A percentile compares a stretch with the other conserved stretches of the same genome.
These are phyloP conservation scores for Erigeron philadelphicus DNA, from an alignment of 140 eudicot species.

Conservation along the genomic window DNA sequence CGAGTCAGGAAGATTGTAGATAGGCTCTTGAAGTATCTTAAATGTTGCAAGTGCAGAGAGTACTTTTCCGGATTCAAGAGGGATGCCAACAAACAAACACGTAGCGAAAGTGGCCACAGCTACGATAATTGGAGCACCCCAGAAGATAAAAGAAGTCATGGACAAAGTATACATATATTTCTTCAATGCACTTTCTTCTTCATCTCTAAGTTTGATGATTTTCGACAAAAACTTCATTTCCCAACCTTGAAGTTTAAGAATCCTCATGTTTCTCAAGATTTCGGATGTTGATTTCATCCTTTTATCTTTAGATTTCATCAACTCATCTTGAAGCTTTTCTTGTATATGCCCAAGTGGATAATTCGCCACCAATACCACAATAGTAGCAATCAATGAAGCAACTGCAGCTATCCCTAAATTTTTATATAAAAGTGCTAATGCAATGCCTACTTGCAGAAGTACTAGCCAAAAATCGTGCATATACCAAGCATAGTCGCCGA, in stretches of 20 bases:
- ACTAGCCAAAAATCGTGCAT: constrained; percentile 87
- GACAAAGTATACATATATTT: constrained; percentile 57
- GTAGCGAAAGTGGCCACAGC: constrained; percentile 70
- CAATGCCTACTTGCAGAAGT: constrained; percentile 57
- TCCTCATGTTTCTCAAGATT: constrained; percentile 88
- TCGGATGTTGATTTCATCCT: constrained; percentile 96
- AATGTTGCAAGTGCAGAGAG: constrained; percentile 90
- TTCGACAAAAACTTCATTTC: constrained; percentile 87
- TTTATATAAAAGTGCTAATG: constrained; percentile 52
- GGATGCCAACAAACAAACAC: constrained; percentile 63
- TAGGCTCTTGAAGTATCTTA: constrained; percentile 78
- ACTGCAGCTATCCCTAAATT: constrained; percentile 68
- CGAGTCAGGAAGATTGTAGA: constrained; percentile 77
- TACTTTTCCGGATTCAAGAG: constrained; percentile 87
- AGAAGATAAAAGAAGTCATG: constrained; percentile 48
- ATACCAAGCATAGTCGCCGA: constrained; percentile 63
- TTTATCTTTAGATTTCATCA: constrained; percentile 74
- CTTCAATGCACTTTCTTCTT: constrained; percentile 56
- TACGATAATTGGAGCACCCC: constrained; percentile 88
- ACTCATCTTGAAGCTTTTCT: constrained; percentile 56
- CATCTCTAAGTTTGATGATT: constrained; percentile 50
- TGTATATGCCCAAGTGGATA: constrained; percentile 57
- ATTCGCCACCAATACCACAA: constrained; percentile 60
- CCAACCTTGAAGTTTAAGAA: constrained; percentile 94
- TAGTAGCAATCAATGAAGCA: constrained; percentile 55